Evolutionary conservation across 2,329 filamentous ascomycete species (phyloP).

Genomic region (Helminthosporium solani): DNA sequence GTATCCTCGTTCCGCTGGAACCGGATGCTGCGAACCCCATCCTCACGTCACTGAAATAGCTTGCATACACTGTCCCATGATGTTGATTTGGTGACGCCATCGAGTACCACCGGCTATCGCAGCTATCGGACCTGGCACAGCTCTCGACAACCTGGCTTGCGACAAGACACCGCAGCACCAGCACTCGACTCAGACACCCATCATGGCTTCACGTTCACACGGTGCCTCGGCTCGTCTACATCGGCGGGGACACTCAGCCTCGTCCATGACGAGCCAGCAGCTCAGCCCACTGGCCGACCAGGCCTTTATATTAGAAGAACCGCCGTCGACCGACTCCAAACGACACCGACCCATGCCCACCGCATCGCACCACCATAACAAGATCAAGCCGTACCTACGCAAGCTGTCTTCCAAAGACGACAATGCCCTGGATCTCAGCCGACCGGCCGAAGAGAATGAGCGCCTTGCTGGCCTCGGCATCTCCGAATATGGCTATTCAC

Average conservation of each 20-base stretch:
- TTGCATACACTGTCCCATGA: not conserved
- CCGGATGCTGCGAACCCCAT: not conserved
- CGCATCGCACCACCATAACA: slow-evolving; percentile 33
- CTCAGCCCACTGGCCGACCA: slow-evolving; percentile 34
- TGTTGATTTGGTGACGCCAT: slow-evolving; percentile 27
- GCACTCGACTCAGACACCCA: slow-evolving; percentile 13
- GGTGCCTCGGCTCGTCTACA: slow-evolving; percentile 41
- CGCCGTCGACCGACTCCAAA: slow-evolving; percentile 18
- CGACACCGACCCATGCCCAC: slow-evolving; percentile 28
- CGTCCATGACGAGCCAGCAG: slow-evolving; percentile 37
- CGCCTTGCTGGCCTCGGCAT: slow-evolving; percentile 55
- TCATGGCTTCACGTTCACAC: slow-evolving; percentile 16
- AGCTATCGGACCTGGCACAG: slow-evolving; percentile 3
- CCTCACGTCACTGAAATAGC: slow-evolving; percentile 7
- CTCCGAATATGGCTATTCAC: slow-evolving; percentile 47
- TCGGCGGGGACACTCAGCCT: slow-evolving; percentile 43
- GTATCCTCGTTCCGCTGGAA: too few species aligned
- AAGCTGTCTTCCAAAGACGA: slow-evolving; percentile 54
- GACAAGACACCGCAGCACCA: slow-evolving; percentile 11
- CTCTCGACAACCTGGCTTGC: slow-evolving; percentile 16
- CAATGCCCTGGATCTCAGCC: slow-evolving; percentile 55
- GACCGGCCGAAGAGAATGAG: slow-evolving; percentile 57
- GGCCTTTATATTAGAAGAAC: slow-evolving; percentile 37
- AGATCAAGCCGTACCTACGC: slow-evolving; percentile 58
- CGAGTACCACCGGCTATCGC: slow-evolving; percentile 15